These are phyloP conservation scores for Fusarium irregulare DNA, from an alignment of 2,329 filamentous ascomycete species.

Conservation along the genomic window DNA sequence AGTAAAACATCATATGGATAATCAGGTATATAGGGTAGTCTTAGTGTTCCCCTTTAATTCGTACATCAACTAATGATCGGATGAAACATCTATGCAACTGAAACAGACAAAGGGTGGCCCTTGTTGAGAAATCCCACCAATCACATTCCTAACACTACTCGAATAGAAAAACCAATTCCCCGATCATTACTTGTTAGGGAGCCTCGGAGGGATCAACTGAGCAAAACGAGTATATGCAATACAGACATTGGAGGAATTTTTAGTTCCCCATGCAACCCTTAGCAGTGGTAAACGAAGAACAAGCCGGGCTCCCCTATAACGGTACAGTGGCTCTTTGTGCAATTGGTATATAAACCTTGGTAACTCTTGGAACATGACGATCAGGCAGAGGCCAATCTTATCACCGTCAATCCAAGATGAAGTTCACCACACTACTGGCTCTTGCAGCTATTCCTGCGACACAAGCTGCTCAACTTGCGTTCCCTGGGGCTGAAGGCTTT, in stretches of 20 bases:
- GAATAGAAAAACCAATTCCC: background rate
- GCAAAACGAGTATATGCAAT: background rate
- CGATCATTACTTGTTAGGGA: background rate
- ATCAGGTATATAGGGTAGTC: background rate
- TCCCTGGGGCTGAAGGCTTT: conserved; percentile 53
- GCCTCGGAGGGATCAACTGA: background rate
- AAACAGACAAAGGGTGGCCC: background rate
- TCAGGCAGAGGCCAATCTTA: background rate
- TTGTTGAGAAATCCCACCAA: background rate
- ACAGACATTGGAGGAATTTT: background rate
- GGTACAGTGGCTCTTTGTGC: background rate
- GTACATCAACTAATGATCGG: background rate
- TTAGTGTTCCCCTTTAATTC: background rate
- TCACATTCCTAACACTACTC: background rate
- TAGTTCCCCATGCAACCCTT: background rate
- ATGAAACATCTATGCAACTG: background rate
- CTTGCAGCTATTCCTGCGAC: background rate
- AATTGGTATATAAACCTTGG: background rate
- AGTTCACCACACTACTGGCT: background rate
- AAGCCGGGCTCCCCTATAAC: background rate
- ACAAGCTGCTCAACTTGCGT: conserved; percentile 45
- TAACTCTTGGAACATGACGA: background rate
- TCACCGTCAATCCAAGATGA: background rate
- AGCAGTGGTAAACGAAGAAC: background rate
- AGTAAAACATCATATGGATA: background rate